Conservation (phyloP, 1,284 basidiomycete species). For the Inonotus hispidus region DNA sequence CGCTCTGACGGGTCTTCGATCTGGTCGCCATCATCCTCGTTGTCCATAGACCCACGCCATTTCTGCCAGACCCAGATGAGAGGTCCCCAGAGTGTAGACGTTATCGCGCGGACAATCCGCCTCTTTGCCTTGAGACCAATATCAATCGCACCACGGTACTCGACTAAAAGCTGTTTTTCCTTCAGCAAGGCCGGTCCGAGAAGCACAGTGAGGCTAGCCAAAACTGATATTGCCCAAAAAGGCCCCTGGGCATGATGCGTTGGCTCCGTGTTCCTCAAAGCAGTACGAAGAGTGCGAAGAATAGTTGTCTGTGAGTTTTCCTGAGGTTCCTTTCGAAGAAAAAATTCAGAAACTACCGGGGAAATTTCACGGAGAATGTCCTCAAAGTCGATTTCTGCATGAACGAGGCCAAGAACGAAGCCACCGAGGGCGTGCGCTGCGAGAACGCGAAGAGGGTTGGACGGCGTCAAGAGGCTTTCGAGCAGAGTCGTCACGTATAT, state of each 20-base stretch:
- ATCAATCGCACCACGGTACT: conserved; percentile 44
- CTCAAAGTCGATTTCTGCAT: conserved; percentile 3
- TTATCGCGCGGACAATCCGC: conserved; percentile 53
- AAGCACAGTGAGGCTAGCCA: conserved; percentile 57
- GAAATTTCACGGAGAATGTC: conserved; percentile 8
- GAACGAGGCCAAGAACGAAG: conserved; percentile 44
- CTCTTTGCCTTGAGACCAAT: conserved; percentile 54
- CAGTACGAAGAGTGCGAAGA: conserved; percentile 58
- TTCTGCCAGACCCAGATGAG: conserved; percentile 54
- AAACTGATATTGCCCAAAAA: conserved; percentile 63
- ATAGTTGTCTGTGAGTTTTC: conserved; percentile 38
- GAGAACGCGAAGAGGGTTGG: conserved; percentile 53
- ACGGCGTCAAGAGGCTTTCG: conserved; percentile 55
- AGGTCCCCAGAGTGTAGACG: conserved; percentile 54
- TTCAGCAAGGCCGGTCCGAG: conserved; percentile 49
- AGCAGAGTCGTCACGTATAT: conserved; percentile 56
- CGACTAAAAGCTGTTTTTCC: conserved; percentile 40
- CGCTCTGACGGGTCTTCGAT: conserved; percentile 22
- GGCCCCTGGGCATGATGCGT: conserved; percentile 62
- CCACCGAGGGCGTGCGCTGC: conserved; percentile 72
- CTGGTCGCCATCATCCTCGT: conserved; percentile 28
- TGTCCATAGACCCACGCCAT: conserved; percentile 33
- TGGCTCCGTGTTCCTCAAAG: conserved; percentile 47
- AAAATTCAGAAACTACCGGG: conserved; percentile 8
- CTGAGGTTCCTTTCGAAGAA: conserved; percentile 5